Conservation (phyloP, 805 yeast species). For the Zygoascus flipseniorum region DNA sequence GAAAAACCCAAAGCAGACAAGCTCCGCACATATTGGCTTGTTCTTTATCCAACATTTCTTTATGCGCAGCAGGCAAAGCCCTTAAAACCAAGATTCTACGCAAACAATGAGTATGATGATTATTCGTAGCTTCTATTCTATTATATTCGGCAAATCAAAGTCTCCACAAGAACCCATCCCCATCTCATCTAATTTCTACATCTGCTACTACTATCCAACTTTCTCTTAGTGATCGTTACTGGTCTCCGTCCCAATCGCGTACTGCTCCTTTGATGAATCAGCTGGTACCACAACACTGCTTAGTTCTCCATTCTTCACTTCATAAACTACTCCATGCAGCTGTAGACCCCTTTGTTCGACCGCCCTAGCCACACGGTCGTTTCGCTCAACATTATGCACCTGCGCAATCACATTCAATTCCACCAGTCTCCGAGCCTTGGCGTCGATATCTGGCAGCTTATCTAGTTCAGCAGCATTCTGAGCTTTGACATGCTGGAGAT, state of each 20-base stretch:
- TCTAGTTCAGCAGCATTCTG: conserved; percentile 45
- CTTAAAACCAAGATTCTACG: too few species aligned
- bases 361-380: conserved; percentile 63
- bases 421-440: conserved; percentile 49
- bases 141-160: too few species aligned
- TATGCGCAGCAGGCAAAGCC: too few species aligned
- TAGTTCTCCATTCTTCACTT: conserved; percentile 68
- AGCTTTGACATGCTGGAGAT: conserved; percentile 60
- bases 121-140: too few species aligned
- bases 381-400: conserved; percentile 51
- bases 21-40: too few species aligned
- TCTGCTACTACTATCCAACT: too few species aligned
- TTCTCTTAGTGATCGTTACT: background rate
- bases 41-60: too few species aligned
- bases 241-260: background rate
- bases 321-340: conserved; percentile 78
- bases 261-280: background rate
- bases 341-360: conserved; percentile 53
- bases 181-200: too few species aligned
- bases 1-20: too few species aligned
- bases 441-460: conserved; percentile 42
- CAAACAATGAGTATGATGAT: too few species aligned
- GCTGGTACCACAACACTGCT: conserved; percentile 31
- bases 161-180: too few species aligned
- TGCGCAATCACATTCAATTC: conserved; percentile 72